Evolutionary conservation across 768 basidiomycete species (phyloP), one percentile per base, ranked within the genome.

Genomic region (Mycena galericulata): DNA sequence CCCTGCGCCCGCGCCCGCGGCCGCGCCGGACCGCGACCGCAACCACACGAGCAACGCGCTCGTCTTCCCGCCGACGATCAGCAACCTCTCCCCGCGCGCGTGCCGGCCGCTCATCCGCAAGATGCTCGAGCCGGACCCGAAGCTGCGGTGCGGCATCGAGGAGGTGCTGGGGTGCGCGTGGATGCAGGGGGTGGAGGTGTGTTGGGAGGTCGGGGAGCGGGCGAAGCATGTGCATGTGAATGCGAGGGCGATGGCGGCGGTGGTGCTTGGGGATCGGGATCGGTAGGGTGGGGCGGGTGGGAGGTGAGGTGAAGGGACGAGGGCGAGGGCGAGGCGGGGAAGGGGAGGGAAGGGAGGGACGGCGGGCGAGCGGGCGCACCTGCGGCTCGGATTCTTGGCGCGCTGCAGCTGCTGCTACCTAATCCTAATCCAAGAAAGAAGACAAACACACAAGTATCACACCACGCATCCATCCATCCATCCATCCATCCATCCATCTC

Each of bases 51-150:
- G 62, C 38, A 41, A 24, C 79, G 76, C 70, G 85, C 83, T 18
- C 26, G 27, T 56, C 18, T 72, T 72, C 67, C 70, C 70, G 10
- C 84, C 88, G 55, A 97, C 96, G 29, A 92, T 98, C 76, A 92
- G 91, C 82, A 96, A 97, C 77, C 84, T 98, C 65, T 91, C 88
- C 61, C 97, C 97, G 10, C 87, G 94, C 58, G 90, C 91, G 59
- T 97, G 96, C 73, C 85, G 97, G 41, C 84, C 87, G 34, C 80
- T 98, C 66, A 88, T 98, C 58, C 89, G 96, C 74, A 89, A 89
- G 83, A 99, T 99, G 97, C 87, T 99, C 62, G 96, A 99, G 77
- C 98, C 97, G 4, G 91, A 98, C 75, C 95, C 97, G 26, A 92
- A 92, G 78, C 78, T 83, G 49, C 84, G 97, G 29, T 83, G 83